Conservation (phyloP, 306 rosid species). For the Cucurbita maxima region DNA sequence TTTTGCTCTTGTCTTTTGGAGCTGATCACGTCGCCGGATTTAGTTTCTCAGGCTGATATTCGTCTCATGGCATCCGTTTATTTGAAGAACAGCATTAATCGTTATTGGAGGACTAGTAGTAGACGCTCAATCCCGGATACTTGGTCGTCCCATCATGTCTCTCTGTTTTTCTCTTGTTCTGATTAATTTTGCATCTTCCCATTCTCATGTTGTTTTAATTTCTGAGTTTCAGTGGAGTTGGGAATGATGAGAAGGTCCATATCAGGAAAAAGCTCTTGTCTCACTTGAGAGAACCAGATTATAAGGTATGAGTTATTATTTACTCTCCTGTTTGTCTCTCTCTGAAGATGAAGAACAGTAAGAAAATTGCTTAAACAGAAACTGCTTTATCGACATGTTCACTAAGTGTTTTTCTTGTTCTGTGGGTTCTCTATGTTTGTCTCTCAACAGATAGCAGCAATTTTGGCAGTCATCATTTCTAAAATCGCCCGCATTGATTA, state of each 20-base stretch:
- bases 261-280: constrained; percentile 66
- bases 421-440: constrained; percentile 5
- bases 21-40: constrained; percentile 67
- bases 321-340: neutral
- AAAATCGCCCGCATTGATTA: constrained; percentile 90
- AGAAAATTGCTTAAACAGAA: neutral
- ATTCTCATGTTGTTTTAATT: neutral
- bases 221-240: constrained; percentile 53
- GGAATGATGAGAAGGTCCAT: constrained; percentile 75
- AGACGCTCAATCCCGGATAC: constrained; percentile 7
- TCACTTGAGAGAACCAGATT: constrained; percentile 71
- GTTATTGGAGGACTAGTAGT: constrained; percentile 77
- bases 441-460: constrained; percentile 59
- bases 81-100: constrained; percentile 69
- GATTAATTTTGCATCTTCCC: neutral
- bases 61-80: constrained; percentile 79
- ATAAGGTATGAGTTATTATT: constrained; percentile 40
- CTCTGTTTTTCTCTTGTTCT: neutral
- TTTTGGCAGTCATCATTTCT: constrained; percentile 82
- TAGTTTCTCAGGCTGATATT: constrained; percentile 57
- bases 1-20: constrained; percentile 94
- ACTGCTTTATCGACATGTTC: neutral
- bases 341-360: neutral
- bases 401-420: constrained; percentile 12
- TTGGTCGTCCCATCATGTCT: constrained; percentile 26